Base-by-base conservation (phyloP, 257 asterid species). In the Nicotiana undulata region DNA sequence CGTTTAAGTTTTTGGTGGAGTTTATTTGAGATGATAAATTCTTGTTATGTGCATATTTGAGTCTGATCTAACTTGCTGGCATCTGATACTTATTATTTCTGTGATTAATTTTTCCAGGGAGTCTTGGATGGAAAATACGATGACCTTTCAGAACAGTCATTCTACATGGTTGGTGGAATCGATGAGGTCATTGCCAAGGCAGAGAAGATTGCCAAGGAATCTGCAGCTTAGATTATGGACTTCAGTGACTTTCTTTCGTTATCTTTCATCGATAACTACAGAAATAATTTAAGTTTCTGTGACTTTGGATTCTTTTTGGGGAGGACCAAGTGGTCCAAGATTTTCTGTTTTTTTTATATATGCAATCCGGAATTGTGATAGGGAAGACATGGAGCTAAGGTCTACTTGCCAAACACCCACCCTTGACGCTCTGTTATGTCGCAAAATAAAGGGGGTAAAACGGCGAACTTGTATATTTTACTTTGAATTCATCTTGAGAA, bases 131-230 rank as follows among this genome's bases (percentile, higher is more conserved):
- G 98, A 24, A 94, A 92, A 81, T 94, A 89, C 0, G 98, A 94
- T 40, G 98, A 94, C 83, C 96, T 94, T 75, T 34, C 98, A 20
- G 98, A 95, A 83, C 98, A 93, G 70, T 89, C 98, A 15, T 95
- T 95, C 85, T 95, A 95, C 87, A 93, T 95, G 98, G 98, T 95
- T 78, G 98, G 98, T 88, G 98, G 98, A 76, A 95, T 95, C 8
- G 98, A 93, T 0, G 98, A 95, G 88, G 98, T 95, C 81, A 87
- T 92, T 56, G 98, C 98, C 76, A 95, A 95, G 91, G 98, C 98
- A 29, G 98, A 95, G 92, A 95, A 93, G 98, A 95, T 95, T 75
- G 94, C 98, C 85, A 95, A 89, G 88, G 98, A 95, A 81, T 88
- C 97, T 81, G 94, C 95, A 37, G 81, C 95, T 59, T 89, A 88